A percentile compares a stretch with the other conserved stretches of the same genome.
Evolutionary conservation across 2,329 filamentous ascomycete species (phyloP).

Genomic region (Fonsecaea nubica): DNA sequence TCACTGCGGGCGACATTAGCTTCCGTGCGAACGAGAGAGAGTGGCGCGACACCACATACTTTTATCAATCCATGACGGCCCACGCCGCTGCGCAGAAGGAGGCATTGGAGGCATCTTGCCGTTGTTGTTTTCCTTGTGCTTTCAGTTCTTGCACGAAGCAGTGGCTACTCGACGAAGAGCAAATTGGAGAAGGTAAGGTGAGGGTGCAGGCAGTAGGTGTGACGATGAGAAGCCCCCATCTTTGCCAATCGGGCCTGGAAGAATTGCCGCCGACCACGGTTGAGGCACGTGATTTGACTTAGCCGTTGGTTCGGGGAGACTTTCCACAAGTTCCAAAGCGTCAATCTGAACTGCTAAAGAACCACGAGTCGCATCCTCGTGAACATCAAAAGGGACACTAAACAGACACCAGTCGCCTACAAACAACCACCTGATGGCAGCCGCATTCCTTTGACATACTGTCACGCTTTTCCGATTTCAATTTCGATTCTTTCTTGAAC

Average conservation of each 20-base stretch:
- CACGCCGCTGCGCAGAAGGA: slow-evolving; percentile 47
- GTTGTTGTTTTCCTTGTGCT: background rate
- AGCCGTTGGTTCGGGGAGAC: slow-evolving; percentile 7
- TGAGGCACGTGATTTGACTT: slow-evolving; percentile 10
- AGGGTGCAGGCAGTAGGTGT: slow-evolving; percentile 5
- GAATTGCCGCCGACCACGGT: slow-evolving; percentile 2
- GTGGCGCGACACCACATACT: slow-evolving; percentile 55
- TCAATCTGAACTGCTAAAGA: slow-evolving; percentile 32
- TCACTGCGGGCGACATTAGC: slow-evolving; percentile 66
- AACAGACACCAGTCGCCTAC: slow-evolving; percentile 23
- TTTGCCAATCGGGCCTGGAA: slow-evolving; percentile 1
- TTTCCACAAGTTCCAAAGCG: slow-evolving; percentile 15
- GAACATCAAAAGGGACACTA: slow-evolving; percentile 20
- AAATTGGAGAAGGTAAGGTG: slow-evolving; percentile 17
- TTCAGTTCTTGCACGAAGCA: background rate
- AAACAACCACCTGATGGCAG: slow-evolving; percentile 5
- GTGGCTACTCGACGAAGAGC: background rate
- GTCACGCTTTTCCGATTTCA: slow-evolving; percentile 12
- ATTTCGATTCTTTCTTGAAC: slow-evolving; percentile 11
- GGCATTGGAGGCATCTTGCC: slow-evolving; percentile 44
- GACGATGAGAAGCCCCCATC: background rate
- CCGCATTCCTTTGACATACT: slow-evolving; percentile 14
- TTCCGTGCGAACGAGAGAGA: slow-evolving; percentile 18
- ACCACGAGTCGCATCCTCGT: slow-evolving; percentile 30
- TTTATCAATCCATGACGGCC: slow-evolving; percentile 74